Evolutionary conservation across 345 rosid genomes (phyloP).

Genomic region (Geranium rotundifolium): DNA sequence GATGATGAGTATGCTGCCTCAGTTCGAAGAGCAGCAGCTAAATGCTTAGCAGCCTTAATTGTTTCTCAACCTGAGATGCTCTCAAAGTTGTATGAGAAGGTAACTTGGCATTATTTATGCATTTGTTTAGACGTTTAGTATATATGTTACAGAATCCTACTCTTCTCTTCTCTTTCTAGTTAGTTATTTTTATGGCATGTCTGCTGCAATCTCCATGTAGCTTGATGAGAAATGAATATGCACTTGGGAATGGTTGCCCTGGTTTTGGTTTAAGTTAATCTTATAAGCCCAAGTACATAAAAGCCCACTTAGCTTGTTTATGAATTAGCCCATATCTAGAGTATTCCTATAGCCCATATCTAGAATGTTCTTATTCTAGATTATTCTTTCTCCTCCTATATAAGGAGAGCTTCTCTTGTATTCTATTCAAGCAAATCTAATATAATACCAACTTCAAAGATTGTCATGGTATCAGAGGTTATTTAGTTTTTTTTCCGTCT

Average conservation of each 20-base stretch:
- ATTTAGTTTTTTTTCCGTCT: too few relatives aligned
- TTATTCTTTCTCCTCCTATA: too few relatives aligned
- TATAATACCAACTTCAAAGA: too few relatives aligned
- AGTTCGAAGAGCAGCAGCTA: constrained; percentile 90
- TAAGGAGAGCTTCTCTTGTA: too few relatives aligned
- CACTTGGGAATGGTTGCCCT: background rate
- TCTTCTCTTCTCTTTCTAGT: background rate
- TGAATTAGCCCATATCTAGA: too few relatives aligned
- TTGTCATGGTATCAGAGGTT: too few relatives aligned
- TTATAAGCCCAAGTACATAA: too few relatives aligned
- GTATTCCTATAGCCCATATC: too few relatives aligned
- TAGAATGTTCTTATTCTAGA: too few relatives aligned
- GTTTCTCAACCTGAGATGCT: constrained; percentile 95
- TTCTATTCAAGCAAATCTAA: too few relatives aligned
- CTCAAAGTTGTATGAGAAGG: constrained; percentile 78
- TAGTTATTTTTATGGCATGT: constrained; percentile 2
- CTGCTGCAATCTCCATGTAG: background rate
- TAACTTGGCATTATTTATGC: constrained; percentile 14
- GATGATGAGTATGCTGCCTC: constrained; percentile 82
- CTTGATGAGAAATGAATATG: background rate
- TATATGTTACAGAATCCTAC: background rate
- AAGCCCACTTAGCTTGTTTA: too few relatives aligned
- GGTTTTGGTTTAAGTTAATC: background rate
- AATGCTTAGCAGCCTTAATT: constrained; percentile 88
- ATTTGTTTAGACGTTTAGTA: background rate